Conservation (phyloP, 805 yeast species). For the Komagataella phaffii region DNA sequence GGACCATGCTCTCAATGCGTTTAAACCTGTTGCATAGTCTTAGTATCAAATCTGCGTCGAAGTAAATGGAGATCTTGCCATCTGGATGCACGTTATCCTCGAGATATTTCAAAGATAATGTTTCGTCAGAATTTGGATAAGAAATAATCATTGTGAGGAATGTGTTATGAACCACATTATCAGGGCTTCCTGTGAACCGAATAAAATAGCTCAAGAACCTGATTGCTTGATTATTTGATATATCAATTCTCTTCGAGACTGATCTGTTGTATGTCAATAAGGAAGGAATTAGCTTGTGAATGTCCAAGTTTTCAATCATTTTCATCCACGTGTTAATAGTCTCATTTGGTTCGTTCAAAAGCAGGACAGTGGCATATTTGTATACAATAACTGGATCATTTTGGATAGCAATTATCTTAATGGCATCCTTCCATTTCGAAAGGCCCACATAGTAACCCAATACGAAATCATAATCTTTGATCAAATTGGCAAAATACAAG, state of each 20-base stretch:
- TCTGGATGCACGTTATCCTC: conserved; percentile 13
- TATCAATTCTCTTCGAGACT: conserved; percentile 20
- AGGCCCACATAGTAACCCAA: conserved; percentile 53
- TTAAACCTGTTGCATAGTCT: conserved; percentile 54
- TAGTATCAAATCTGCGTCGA: conserved; percentile 63
- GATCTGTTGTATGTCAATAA: conserved; percentile 53
- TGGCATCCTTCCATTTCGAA: conserved; percentile 64
- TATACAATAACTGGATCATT: conserved; percentile 39
- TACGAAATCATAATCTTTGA: conserved; percentile 58
- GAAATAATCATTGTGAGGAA: conserved; percentile 54
- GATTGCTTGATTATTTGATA: conserved; percentile 47
- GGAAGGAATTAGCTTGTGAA: conserved; percentile 61
- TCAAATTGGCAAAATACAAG: conserved; percentile 50
- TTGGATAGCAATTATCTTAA: conserved; percentile 39
- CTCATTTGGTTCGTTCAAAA: conserved; percentile 52
- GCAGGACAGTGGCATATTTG: conserved; percentile 52
- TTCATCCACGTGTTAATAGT: conserved; percentile 77
- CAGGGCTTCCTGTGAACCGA: conserved; percentile 26
- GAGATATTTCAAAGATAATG: conserved; percentile 34
- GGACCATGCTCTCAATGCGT: conserved; percentile 53
- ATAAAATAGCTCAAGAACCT: conserved; percentile 47
- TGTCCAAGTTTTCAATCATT: conserved; percentile 34
- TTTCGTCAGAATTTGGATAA: conserved; percentile 27
- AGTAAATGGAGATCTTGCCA: conserved; percentile 20
- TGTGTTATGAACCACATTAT: conserved; percentile 50